phyloP scores from a whole-genome alignment of 2,329 filamentous ascomycete genomes.

The Cadophora sp. region DNA sequence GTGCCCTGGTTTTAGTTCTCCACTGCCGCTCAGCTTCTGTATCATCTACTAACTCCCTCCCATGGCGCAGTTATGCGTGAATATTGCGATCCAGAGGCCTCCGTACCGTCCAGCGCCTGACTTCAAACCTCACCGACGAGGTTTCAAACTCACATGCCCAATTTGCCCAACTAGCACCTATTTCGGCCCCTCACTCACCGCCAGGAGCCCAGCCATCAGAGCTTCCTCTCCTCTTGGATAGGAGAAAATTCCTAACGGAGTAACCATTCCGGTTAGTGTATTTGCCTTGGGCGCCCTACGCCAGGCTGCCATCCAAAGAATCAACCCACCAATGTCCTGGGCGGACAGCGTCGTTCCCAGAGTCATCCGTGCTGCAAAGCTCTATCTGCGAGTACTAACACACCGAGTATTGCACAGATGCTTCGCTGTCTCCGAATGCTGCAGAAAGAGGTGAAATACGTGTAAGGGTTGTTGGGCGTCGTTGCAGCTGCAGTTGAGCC shows the following conservation, averaged over 20 bases:
- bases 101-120: not conserved
- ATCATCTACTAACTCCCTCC: not conserved
- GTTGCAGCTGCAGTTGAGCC: not conserved
- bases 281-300: constrained; percentile 6
- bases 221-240: not conserved
- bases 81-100: not conserved
- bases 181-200: not conserved
- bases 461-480: not conserved
- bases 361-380: not conserved
- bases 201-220: not conserved
- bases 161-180: not conserved
- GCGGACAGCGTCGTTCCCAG: not conserved
- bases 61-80: not conserved
- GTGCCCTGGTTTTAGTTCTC: not conserved
- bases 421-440: not conserved
- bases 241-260: not conserved
- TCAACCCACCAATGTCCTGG: not conserved
- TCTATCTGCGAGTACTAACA: not conserved
- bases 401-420: not conserved
- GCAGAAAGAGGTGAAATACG: not conserved
- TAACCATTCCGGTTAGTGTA: not conserved
- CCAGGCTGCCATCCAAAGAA: not conserved
- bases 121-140: not conserved
- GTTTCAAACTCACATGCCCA: not conserved
- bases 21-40: not conserved